Evolutionary conservation across 179 eudicot species (phyloP).

Genomic region (Vitellaria paradoxa): DNA sequence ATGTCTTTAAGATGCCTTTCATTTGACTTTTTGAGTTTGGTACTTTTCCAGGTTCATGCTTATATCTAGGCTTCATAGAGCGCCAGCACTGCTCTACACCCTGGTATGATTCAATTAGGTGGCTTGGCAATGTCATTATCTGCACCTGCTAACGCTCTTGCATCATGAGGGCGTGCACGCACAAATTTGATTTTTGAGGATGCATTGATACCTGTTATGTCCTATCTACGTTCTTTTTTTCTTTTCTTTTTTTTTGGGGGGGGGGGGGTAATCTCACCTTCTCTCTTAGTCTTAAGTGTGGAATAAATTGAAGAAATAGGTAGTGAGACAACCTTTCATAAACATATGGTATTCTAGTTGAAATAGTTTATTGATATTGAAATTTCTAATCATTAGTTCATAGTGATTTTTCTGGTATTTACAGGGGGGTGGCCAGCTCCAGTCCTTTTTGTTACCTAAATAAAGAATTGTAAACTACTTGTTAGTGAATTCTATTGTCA

Average conservation of each 20-base stretch:
- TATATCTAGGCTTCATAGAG: constrained; percentile 66
- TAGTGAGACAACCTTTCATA: background rate
- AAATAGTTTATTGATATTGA: background rate
- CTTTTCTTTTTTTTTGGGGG: background rate
- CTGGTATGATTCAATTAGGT: constrained; percentile 51
- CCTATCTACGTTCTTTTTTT: background rate
- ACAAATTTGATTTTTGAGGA: background rate
- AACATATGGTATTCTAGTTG: background rate
- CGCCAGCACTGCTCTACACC: constrained; percentile 81
- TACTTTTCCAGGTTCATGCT: constrained; percentile 78
- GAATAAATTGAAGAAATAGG: background rate
- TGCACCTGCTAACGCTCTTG: background rate
- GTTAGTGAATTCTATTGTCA: background rate
- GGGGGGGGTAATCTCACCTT: too few relatives aligned
- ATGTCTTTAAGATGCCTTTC: background rate
- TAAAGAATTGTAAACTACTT: background rate
- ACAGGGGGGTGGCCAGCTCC: background rate
- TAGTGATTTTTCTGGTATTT: background rate
- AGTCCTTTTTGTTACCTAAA: background rate
- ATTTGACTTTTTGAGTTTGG: constrained; percentile 8
- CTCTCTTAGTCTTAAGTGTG: background rate
- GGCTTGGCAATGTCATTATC: background rate
- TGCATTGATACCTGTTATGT: background rate
- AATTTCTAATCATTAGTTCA: background rate
- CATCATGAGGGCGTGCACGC: background rate